A percentile compares a stretch with the other conserved stretches of the same genome.
Conservation (phyloP, 495 filamentous ascomycete genomes). For the Talaromyces proteolyticus region DNA sequence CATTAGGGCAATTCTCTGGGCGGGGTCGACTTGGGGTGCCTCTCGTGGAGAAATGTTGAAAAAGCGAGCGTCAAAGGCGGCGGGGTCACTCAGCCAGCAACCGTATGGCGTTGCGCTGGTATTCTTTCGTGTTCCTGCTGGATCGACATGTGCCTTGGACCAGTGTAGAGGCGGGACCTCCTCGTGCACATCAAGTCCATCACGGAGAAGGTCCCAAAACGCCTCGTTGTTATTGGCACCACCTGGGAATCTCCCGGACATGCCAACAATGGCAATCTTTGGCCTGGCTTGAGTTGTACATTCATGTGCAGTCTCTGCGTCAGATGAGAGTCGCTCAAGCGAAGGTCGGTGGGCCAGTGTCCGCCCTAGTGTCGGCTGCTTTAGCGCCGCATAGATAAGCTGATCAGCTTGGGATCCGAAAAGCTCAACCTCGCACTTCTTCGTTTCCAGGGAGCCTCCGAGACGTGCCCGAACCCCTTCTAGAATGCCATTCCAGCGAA, state of each 20-base stretch:
- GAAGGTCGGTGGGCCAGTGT: constrained; percentile 18
- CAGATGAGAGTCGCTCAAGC: constrained; percentile 17
- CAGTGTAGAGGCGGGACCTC: constrained; percentile 66
- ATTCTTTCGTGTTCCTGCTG: constrained; percentile 71
- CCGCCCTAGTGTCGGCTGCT: too few relatives aligned
- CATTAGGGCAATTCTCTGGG: constrained; percentile 75
- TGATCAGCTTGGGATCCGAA: too few relatives aligned
- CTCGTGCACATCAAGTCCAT: constrained; percentile 55
- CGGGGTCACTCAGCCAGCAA: constrained; percentile 83
- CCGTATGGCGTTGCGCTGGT: constrained; percentile 80
- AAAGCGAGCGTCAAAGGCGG: constrained; percentile 79
- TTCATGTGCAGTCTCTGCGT: constrained; percentile 18
- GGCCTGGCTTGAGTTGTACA: constrained; percentile 30
- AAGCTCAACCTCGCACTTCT: too few relatives aligned
- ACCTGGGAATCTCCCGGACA: constrained; percentile 71
- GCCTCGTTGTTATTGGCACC: constrained; percentile 56
- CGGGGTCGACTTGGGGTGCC: constrained; percentile 82
- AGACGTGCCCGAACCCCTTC: too few relatives aligned
- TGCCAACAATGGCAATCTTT: constrained; percentile 71
- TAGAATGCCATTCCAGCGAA: constrained; percentile 53
- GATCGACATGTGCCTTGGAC: constrained; percentile 72
- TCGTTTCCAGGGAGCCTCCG: too few relatives aligned
- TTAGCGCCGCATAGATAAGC: too few relatives aligned
- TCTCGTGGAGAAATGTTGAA: constrained; percentile 97
- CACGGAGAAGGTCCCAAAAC: constrained; percentile 67